These are phyloP conservation scores for Claviceps monticola DNA, from an alignment of 2,329 filamentous ascomycete genomes.

Conservation along the genomic window DNA sequence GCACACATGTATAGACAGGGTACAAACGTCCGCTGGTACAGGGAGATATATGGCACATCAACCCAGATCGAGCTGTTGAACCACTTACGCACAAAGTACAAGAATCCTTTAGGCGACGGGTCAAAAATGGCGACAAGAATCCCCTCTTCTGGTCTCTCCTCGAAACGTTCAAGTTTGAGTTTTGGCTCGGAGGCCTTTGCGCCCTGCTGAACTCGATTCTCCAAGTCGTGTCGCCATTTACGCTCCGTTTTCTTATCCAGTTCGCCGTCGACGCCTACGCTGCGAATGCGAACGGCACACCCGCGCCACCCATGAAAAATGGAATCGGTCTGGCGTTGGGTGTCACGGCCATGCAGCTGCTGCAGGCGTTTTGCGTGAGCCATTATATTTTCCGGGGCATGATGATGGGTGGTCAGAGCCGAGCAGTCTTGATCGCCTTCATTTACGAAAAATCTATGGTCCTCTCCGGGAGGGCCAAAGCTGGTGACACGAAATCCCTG, in stretches of 20 bases:
- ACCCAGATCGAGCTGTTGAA: constrained; percentile 63
- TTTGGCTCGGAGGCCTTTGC: constrained; percentile 70
- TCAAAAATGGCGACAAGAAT: constrained; percentile 52
- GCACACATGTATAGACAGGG: constrained; percentile 41
- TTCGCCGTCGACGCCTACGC: constrained; percentile 71
- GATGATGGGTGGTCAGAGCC: constrained; percentile 73
- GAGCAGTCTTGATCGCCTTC: constrained; percentile 68
- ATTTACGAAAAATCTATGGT: constrained; percentile 91
- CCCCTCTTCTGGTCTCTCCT: constrained; percentile 70
- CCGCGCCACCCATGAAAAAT: constrained; percentile 53
- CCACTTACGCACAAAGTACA: constrained; percentile 53
- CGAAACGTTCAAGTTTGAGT: constrained; percentile 75
- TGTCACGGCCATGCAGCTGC: constrained; percentile 71
- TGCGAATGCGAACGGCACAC: constrained; percentile 35
- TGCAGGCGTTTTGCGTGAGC: constrained; percentile 68
- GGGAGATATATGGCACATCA: constrained; percentile 81
- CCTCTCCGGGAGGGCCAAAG: constrained; percentile 75
- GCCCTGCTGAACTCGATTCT: constrained; percentile 59
- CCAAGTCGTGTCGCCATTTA: constrained; percentile 74
- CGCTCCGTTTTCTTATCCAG: constrained; percentile 71
- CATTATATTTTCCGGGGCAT: constrained; percentile 91
- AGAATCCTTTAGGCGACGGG: constrained; percentile 54
- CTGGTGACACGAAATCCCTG: constrained; percentile 46
- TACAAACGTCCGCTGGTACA: constrained; percentile 73
- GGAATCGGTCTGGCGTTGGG: constrained; percentile 77